phyloP scores from a whole-genome alignment of 2,329 filamentous ascomycete species.

The Macrophomina tecta region DNA sequence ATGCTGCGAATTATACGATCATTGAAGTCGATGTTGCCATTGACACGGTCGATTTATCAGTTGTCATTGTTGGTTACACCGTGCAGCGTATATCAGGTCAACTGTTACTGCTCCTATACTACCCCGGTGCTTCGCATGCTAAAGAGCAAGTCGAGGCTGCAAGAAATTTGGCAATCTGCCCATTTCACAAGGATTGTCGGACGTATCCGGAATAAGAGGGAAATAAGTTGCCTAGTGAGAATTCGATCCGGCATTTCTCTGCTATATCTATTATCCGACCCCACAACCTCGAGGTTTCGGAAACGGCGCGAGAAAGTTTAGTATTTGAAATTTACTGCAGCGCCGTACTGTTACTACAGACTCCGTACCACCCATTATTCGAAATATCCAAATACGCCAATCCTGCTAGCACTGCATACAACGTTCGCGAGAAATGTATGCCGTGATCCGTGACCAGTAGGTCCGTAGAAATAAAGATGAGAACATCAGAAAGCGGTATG shows the following conservation, averaged over 20 bases:
- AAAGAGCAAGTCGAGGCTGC: too few relatives aligned
- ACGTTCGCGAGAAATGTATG: background rate
- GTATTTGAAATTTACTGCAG: background rate
- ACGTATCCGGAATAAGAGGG: background rate
- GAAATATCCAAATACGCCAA: constrained; percentile 6
- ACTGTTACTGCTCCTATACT: too few relatives aligned
- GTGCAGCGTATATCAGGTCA: too few relatives aligned
- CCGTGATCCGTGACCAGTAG: background rate
- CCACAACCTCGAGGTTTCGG: too few relatives aligned
- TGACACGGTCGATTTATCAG: background rate
- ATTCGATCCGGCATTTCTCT: too few relatives aligned
- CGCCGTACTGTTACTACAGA: background rate
- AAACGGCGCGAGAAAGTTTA: background rate
- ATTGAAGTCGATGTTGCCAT: too few relatives aligned
- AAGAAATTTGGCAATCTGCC: too few relatives aligned
- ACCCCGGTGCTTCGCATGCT: too few relatives aligned
- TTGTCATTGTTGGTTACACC: too few relatives aligned
- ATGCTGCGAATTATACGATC: background rate
- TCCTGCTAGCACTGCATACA: constrained; percentile 11
- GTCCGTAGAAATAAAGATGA: background rate
- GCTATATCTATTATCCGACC: too few relatives aligned
- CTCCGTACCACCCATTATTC: constrained; percentile 1
- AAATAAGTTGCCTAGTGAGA: too few relatives aligned
- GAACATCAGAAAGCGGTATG: background rate
- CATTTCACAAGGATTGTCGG: background rate